Evolutionary conservation across 169 alveolate genomes (phyloP).

Genomic region (Cryptosporidium felis): DNA sequence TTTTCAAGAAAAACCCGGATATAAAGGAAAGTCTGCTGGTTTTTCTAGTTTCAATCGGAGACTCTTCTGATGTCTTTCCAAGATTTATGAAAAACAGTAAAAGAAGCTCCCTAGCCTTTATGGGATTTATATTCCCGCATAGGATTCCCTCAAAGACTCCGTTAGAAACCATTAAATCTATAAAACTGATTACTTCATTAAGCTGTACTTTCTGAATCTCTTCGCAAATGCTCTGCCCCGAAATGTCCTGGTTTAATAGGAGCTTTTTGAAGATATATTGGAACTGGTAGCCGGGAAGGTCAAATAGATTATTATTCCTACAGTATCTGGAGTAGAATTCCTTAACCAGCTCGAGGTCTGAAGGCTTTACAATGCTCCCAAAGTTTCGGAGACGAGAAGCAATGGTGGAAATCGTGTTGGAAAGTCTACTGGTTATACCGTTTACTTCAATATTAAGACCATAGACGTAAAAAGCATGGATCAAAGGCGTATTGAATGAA

Average conservation of each 20-base stretch:
- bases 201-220: background rate
- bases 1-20: background rate
- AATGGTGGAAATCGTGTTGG: background rate
- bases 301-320: background rate
- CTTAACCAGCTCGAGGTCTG: background rate
- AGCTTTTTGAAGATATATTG: background rate
- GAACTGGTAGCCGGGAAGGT: background rate
- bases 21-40: background rate
- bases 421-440: background rate
- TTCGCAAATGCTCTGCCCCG: background rate
- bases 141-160: constrained; percentile 27
- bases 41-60: background rate
- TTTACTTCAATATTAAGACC: background rate
- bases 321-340: background rate
- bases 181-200: background rate
- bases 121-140: constrained; percentile 38
- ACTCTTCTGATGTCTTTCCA: background rate
- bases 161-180: background rate
- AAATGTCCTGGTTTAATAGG: constrained; percentile 3
- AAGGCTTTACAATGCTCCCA: background rate
- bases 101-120: constrained; percentile 36
- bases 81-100: constrained; percentile 31
- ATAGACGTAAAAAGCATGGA: background rate
- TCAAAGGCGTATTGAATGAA: constrained; percentile 4
- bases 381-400: constrained; percentile 8